Percentiles rank a stretch among this genome's conserved stretches.
These are phyloP conservation scores for Rhizopus stolonifer DNA, from an alignment of 371 early-diverging fungal genomes.

Conservation along the genomic window DNA sequence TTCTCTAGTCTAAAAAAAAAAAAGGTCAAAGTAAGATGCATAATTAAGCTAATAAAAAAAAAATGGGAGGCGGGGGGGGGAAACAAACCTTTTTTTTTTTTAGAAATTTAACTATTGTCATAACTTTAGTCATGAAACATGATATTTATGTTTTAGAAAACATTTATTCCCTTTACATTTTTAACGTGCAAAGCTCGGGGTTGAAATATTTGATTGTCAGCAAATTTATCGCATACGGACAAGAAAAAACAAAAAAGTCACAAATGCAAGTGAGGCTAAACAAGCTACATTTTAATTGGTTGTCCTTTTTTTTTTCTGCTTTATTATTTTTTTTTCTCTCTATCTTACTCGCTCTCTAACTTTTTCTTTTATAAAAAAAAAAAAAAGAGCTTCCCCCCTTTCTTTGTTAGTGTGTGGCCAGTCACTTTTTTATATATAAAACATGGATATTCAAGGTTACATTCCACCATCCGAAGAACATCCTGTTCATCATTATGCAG, in stretches of 20 bases:
- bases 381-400: neutral
- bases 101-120: too few relatives aligned
- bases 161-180: too few relatives aligned
- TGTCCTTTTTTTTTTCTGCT: constrained; percentile 18
- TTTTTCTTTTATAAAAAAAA: neutral
- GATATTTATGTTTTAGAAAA: too few relatives aligned
- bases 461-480: constrained; percentile 16
- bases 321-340: constrained; percentile 13
- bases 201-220: too few relatives aligned
- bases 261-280: neutral
- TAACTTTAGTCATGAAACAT: too few relatives aligned
- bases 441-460: constrained; percentile 28
- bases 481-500: constrained; percentile 10
- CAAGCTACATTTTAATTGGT: constrained; percentile 18
- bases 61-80: too few relatives aligned
- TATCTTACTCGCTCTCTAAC: constrained; percentile 6
- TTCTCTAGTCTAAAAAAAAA: too few relatives aligned
- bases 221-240: neutral
- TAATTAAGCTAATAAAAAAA: too few relatives aligned
- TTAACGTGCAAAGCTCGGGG: too few relatives aligned
- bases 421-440: constrained; percentile 4
- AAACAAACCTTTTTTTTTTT: too few relatives aligned
- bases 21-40: too few relatives aligned
- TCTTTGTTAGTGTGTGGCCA: neutral
- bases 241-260: constrained; percentile 1